Percentiles rank a stretch among this genome's conserved stretches.
These are phyloP conservation scores for Leccinum variicolor DNA, from an alignment of 768 basidiomycete genomes.

Conservation along the genomic window DNA sequence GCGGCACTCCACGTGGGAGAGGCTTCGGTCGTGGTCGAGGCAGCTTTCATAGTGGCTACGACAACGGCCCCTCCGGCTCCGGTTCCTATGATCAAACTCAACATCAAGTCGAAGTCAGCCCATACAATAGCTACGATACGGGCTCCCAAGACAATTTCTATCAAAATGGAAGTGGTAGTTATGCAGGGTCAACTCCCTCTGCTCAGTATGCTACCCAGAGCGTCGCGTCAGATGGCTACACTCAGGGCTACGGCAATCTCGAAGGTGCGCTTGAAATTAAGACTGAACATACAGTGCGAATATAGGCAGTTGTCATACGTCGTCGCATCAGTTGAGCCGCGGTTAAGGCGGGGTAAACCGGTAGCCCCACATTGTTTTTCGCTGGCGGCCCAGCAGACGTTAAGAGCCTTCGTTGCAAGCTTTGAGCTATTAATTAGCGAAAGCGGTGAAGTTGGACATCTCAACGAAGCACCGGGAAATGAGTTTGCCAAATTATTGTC, in stretches of 20 bases:
- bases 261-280: conserved; percentile 87
- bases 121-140: conserved; percentile 70
- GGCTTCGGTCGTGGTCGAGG: conserved; percentile 55
- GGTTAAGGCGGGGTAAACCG: conserved; percentile 51
- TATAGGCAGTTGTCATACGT: conserved; percentile 36
- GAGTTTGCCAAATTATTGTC: conserved; percentile 22
- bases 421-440: conserved; percentile 48
- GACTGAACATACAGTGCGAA: conserved; percentile 48
- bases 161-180: conserved; percentile 65
- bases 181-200: conserved; percentile 47
- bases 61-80: conserved; percentile 45
- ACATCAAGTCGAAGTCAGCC: conserved; percentile 58
- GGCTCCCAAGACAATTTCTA: conserved; percentile 59
- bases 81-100: conserved; percentile 64
- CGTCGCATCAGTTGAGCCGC: conserved; percentile 38
- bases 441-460: conserved; percentile 39
- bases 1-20: conserved; percentile 48
- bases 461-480: conserved; percentile 27
- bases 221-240: conserved; percentile 44
- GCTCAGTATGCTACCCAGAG: conserved; percentile 48
- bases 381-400: conserved; percentile 24
- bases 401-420: conserved; percentile 39
- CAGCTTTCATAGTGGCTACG: conserved; percentile 51
- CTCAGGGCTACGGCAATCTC: conserved; percentile 62
- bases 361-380: conserved; percentile 28